Conservation (phyloP, 371 early-diverging fungal species). For the Mortierella sp. region DNA sequence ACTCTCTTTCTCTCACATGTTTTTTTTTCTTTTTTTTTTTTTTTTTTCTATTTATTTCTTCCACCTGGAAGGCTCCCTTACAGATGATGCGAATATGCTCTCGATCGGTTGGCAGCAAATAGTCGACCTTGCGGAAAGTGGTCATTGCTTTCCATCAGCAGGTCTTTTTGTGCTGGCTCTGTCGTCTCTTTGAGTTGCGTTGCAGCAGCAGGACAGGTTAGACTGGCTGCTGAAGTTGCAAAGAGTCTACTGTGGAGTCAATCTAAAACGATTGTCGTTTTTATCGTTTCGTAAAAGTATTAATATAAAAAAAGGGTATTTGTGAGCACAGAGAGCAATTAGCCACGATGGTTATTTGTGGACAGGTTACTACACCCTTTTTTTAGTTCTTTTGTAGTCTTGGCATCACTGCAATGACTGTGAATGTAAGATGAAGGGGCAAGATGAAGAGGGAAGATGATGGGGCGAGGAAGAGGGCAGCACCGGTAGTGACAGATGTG, state of each 20-base stretch:
- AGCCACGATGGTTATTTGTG: neutral
- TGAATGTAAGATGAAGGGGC: neutral
- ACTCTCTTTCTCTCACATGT: neutral
- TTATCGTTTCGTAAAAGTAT: neutral
- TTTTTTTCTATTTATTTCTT: constrained; percentile 1
- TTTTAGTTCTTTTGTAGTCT: neutral
- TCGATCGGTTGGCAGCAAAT: neutral
- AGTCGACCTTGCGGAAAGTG: neutral
- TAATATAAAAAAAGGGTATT: neutral
- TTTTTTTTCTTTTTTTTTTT: neutral
- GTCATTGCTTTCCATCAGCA: constrained; percentile 27
- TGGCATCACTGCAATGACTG: neutral
- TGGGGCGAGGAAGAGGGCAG: neutral
- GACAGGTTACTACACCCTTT: neutral
- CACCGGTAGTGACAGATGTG: too few species aligned
- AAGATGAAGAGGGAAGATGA: neutral
- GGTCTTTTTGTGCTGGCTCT: neutral
- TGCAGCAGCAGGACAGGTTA: neutral
- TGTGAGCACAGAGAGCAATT: neutral
- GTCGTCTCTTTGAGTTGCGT: neutral
- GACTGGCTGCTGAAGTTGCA: neutral
- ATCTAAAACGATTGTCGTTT: neutral
- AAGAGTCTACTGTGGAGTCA: neutral
- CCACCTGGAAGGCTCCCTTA: neutral
- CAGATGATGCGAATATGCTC: neutral